These are phyloP conservation scores for Moniliella sp. DNA, from an alignment of 1,284 basidiomycete genomes.

Conservation along the genomic window DNA sequence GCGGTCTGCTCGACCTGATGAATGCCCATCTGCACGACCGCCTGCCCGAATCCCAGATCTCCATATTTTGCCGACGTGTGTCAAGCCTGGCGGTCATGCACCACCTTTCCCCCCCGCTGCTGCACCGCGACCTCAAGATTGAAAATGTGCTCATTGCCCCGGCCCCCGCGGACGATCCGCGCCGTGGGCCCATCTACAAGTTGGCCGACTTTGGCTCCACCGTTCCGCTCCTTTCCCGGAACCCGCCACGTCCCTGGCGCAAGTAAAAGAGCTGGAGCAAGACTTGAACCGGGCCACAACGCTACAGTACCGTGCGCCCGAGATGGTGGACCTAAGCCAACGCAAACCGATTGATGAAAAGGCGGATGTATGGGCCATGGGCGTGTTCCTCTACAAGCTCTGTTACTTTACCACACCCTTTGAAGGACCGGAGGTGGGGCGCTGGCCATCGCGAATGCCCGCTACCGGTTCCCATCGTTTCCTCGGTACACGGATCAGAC, in stretches of 20 bases:
- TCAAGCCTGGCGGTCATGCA: conserved; percentile 49
- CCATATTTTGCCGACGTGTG: conserved; percentile 49
- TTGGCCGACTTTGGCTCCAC: conserved; percentile 95
- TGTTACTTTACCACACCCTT: conserved; percentile 99
- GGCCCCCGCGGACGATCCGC: conserved; percentile 4
- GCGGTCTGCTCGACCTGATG: conserved; percentile 98
- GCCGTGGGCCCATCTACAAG: conserved; percentile 46
- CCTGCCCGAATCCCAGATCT: conserved; percentile 80
- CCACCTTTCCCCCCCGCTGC: conserved; percentile 60
- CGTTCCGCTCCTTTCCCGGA: conserved; percentile 38
- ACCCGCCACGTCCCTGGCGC: conserved; percentile 17
- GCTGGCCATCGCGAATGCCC: conserved; percentile 82
- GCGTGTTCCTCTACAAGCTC: conserved; percentile 55
- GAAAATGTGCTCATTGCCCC: conserved; percentile 73
- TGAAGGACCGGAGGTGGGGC: conserved; percentile 53
- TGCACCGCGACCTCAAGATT: conserved; percentile 82
- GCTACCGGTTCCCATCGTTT: conserved; percentile 48
- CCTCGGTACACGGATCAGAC: conserved; percentile 72
- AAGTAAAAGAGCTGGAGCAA: conserved; percentile 58
- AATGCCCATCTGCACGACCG: conserved; percentile 81
- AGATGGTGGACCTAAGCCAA: conserved; percentile 83
- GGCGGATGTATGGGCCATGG: conserved; percentile 60
- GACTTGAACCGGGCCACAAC: conserved; percentile 88
- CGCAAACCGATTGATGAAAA: conserved; percentile 69
- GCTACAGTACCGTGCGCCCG: conserved; percentile 78